phyloP scores from a whole-genome alignment of 129 eudicot genomes.

The Centaurea solstitialis region DNA sequence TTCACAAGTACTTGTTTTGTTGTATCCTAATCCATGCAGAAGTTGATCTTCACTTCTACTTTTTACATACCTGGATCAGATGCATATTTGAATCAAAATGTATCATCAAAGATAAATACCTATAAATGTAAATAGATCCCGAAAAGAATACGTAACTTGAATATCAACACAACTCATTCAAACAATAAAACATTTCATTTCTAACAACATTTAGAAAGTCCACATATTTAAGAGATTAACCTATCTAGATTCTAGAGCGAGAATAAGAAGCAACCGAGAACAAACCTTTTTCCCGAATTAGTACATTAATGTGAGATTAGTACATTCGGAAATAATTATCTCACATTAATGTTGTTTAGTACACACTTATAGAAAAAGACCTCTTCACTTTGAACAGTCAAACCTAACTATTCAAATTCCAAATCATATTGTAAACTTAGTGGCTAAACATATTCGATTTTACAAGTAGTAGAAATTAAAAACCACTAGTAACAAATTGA shows the following conservation, averaged over 20 bases:
- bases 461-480: not conserved
- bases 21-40: conserved; percentile 55
- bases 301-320: not conserved
- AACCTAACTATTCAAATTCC: not conserved
- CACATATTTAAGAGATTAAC: not conserved
- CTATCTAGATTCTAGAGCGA: not conserved
- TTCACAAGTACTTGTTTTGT: conserved; percentile 61
- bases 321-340: not conserved
- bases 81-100: conserved; percentile 12
- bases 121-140: not conserved
- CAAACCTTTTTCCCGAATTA: not conserved
- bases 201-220: no score
- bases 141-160: not conserved
- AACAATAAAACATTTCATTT: no score
- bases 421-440: not conserved
- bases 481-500: not conserved
- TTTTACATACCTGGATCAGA: conserved; percentile 66
- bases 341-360: not conserved
- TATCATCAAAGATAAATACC: conserved; percentile 1
- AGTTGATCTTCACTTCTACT: conserved; percentile 83
- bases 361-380: not conserved
- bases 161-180: not conserved
- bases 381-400: not conserved
- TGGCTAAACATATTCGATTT: not conserved
- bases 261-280: not conserved